These are phyloP conservation scores for Ceratocystis albifundus DNA, from an alignment of 2,329 filamentous ascomycete species.

Conservation along the genomic window DNA sequence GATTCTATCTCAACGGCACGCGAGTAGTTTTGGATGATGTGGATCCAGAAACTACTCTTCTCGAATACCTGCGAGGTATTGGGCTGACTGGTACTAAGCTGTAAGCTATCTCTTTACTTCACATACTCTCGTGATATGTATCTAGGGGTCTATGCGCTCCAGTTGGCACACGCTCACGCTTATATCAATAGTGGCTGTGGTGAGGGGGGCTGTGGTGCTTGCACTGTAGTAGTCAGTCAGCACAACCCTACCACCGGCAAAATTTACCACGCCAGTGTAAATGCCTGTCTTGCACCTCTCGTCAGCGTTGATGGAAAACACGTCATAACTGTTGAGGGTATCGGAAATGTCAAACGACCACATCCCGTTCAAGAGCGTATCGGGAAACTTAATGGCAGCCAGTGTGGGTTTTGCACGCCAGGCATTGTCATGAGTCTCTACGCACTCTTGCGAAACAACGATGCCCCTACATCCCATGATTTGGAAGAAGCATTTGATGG, in stretches of 20 bases:
- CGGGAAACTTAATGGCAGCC: slow-evolving; percentile 80
- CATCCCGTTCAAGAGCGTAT: slow-evolving; percentile 87
- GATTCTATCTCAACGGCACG: slow-evolving; percentile 92
- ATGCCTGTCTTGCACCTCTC: slow-evolving; percentile 86
- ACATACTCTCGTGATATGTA: neutral
- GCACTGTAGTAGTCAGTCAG: slow-evolving; percentile 89
- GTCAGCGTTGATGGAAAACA: slow-evolving; percentile 94
- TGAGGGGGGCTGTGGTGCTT: slow-evolving; percentile 92
- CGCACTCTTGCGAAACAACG: slow-evolving; percentile 76
- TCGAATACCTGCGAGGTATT: slow-evolving; percentile 87
- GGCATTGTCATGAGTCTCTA: slow-evolving; percentile 98
- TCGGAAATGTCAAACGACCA: slow-evolving; percentile 74
- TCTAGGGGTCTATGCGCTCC: slow-evolving; percentile 15
- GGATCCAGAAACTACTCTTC: slow-evolving; percentile 80
- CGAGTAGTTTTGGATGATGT: slow-evolving; percentile 74
- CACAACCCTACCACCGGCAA: slow-evolving; percentile 83
- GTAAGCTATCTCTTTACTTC: slow-evolving; percentile 31
- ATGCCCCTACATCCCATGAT: slow-evolving; percentile 63
- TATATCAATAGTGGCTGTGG: slow-evolving; percentile 57
- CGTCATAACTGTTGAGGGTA: slow-evolving; percentile 94
- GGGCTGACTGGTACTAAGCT: slow-evolving; percentile 92
- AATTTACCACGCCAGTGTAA: slow-evolving; percentile 93
- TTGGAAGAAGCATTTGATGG: slow-evolving; percentile 96
- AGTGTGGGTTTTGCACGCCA: slow-evolving; percentile 90
- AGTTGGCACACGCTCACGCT: neutral